Base-by-base conservation (phyloP, 1,139 yeast species). In the Suhomyces chickasaworum region DNA sequence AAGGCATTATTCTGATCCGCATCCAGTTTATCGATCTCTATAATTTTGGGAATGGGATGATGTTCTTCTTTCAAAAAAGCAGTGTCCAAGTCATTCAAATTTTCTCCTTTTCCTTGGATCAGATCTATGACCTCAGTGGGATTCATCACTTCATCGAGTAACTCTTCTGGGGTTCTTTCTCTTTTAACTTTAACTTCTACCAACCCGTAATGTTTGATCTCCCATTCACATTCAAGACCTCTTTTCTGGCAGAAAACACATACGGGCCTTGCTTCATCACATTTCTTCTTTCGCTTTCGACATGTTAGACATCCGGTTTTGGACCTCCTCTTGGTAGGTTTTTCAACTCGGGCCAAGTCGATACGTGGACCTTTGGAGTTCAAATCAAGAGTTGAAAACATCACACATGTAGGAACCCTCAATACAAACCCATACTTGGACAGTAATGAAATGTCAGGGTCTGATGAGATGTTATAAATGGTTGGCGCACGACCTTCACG, bases 281-380 rank as follows among this genome's bases (percentile, higher is more conserved):
- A 72, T 52, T 71, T 72, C 58, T 68, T 71, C 56, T 65, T 68
- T n/a, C 73, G 63, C 51, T 59, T 59, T 32, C 76, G 65, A 49
- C 77, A 72, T 3, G 76, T 69, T 30, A 66, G 55, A 43, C 77
- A 72, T 12, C 77, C 77, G 2, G 69, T 67, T 36, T 70, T 59
- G 12, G 74, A 69, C 45, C 76, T 35, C 21, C 45, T 35, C 23
- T 46, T 43, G 27, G 43, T 29, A 3, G 46, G 43, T 29, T 46
- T 46, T 12, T 40, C 46, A 7, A 42, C 42, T n/a, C 42, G 15
- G 10, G 37, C 32, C 1, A 33, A n/a, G 15, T 31, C 41, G 9
- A 17, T 30, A 6, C 38, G 41, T 3, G 39, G 17, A 15, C 27
- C 13, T 20, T 40, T 37, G n/a, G 49, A 36, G 43, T 42, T 42